A percentile compares a stretch with the other conserved stretches of the same genome.
phyloP scores from a whole-genome alignment of 495 filamentous ascomycete genomes.

The Trichoderma erinaceum region DNA sequence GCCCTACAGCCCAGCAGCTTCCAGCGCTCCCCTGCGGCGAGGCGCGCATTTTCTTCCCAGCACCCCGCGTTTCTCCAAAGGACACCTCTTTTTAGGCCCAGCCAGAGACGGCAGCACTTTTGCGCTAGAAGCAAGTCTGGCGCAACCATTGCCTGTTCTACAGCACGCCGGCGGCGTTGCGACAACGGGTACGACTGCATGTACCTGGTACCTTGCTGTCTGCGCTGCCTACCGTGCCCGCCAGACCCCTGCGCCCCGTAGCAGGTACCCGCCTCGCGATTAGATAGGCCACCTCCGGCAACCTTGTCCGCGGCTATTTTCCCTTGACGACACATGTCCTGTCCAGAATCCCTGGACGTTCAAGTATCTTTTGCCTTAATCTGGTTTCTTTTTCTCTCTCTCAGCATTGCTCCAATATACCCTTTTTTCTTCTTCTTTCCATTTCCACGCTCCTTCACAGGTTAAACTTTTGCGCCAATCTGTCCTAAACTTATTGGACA shows the following conservation, averaged over 20 bases:
- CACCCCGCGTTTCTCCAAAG: constrained; percentile 3
- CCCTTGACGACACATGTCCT: constrained; percentile 18
- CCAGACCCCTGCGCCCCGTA: not conserved
- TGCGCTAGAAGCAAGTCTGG: not conserved
- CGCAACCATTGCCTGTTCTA: not conserved
- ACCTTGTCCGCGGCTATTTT: not conserved
- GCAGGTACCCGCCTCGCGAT: not conserved
- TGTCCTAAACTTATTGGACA: not conserved
- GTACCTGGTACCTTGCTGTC: not conserved
- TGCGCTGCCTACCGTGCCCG: no score
- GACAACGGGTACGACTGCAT: not conserved
- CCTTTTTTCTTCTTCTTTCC: not conserved
- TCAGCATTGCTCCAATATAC: not conserved
- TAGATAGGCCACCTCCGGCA: not conserved
- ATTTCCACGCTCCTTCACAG: not conserved
- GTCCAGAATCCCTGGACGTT: constrained; percentile 4
- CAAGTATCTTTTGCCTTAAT: not conserved
- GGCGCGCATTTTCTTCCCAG: not conserved
- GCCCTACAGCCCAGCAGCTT: not conserved
- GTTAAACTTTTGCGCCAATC: not conserved
- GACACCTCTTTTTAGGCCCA: not conserved
- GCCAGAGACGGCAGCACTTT: not conserved
- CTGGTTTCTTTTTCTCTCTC: not conserved
- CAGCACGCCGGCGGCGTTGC: not conserved
- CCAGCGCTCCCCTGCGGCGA: not conserved